Base-by-base conservation (phyloP, 2,329 filamentous ascomycete genomes). In the Pyrenochaeta sp. region DNA sequence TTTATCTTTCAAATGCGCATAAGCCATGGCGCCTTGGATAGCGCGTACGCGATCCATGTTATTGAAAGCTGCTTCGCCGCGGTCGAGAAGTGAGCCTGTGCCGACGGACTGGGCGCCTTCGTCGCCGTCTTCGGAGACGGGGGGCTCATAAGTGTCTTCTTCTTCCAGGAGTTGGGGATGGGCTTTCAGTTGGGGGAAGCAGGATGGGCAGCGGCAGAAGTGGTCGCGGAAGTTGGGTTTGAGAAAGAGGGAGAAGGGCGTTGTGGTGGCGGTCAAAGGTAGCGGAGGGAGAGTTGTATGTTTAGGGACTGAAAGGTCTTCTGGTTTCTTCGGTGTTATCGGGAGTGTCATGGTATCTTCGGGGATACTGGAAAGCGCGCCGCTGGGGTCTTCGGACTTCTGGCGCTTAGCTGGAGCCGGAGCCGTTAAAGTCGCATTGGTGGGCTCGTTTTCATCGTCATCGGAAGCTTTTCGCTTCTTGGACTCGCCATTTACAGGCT, bases 21-120 rank as follows among this genome's bases (percentile, higher is more conserved):
- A 99, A 0, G 93, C 94, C 93, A 98, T 97, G 45, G 96, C 94
- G 15, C 95, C 95, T 77, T 99, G 78, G 54, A 99, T 97, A 4
- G 95, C 95, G 13, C 90, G 86, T 7, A 98, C 94, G 2, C 95
- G 91, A 74, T 99, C 95, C 55, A 99, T 89, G 69, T 92, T 96
- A 74, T 89, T 92, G 28, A 99, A 85, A 0, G 93, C 94, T 47
- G 92, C 94, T 80, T 99, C 95, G 46, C 95, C 95, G 19, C 93
- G 91, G 49, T 98, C 93, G 34, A 96, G 88, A 2, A 99, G 83
- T 62, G 91, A 95, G 45, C 91, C 91, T 34, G 91, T 93, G 49
- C 91, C 91, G 5, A 87, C 80, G 52, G 83, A 86, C 34, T 79
- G 79, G 5, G 82, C 83, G 36, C 84, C 84, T 2, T 84, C 86